A percentile compares a stretch with the other conserved stretches of the same genome.
Conservation (phyloP, 352 stramenopile species). For the Phytophthora sojae region DNA sequence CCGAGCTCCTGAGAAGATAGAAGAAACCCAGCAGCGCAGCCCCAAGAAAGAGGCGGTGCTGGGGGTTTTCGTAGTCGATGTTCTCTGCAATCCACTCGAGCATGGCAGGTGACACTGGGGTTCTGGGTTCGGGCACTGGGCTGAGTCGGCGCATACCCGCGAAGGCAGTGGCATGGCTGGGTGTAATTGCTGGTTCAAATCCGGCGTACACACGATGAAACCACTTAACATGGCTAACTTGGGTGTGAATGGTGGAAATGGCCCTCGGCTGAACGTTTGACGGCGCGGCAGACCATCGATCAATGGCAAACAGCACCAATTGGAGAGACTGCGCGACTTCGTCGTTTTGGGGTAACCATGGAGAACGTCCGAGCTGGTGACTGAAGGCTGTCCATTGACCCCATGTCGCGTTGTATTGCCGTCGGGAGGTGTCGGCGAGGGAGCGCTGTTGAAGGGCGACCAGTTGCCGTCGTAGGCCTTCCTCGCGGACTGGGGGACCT, state of each 20-base stretch:
- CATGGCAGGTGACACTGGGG: not conserved
- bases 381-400: not conserved
- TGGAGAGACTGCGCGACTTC: constrained; percentile 16
- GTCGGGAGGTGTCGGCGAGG: constrained; percentile 6
- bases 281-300: not conserved
- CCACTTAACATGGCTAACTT: constrained; percentile 31
- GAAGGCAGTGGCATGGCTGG: constrained; percentile 6
- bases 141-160: constrained; percentile 8
- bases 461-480: constrained; percentile 4
- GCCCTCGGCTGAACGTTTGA: too few relatives aligned
- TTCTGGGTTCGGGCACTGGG: not conserved
- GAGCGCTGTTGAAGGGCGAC: constrained; percentile 12
- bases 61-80: constrained; percentile 7
- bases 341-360: constrained; percentile 20
- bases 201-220: constrained; percentile 17
- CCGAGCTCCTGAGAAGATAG: constrained; percentile 26
- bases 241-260: constrained; percentile 8
- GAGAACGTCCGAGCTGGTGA: not conserved
- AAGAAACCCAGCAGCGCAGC: constrained; percentile 38
- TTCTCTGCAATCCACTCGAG: constrained; percentile 4
- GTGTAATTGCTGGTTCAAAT: not conserved
- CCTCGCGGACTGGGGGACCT: not conserved
- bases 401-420: constrained; percentile 6
- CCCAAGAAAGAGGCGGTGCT: constrained; percentile 33
- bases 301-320: constrained; percentile 22